These are phyloP conservation scores for Fusarium sp. DNA, from an alignment of 2,329 filamentous ascomycete genomes.

Conservation along the genomic window DNA sequence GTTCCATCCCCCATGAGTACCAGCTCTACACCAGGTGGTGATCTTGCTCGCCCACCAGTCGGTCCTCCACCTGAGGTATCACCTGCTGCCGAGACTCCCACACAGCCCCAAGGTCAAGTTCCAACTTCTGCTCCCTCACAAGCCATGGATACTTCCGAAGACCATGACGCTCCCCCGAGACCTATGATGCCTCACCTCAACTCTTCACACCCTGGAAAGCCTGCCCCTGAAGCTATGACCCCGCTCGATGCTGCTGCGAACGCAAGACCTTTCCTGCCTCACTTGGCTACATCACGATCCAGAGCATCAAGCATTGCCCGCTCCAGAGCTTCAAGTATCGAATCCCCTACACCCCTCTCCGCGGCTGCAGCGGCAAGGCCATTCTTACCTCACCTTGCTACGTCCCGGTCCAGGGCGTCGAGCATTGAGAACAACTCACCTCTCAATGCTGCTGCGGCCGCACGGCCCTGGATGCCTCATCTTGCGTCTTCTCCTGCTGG, in stretches of 20 bases:
- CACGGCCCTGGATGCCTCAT: background rate
- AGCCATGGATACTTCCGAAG: slow-evolving; percentile 25
- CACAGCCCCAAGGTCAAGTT: slow-evolving; percentile 35
- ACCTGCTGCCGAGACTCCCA: slow-evolving; percentile 19
- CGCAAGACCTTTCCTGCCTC: slow-evolving; percentile 30
- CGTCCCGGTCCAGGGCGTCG: slow-evolving; percentile 20
- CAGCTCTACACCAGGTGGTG: slow-evolving; percentile 39
- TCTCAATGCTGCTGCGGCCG: background rate
- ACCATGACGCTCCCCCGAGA: slow-evolving; percentile 27
- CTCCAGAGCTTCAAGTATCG: slow-evolving; percentile 15
- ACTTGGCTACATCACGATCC: slow-evolving; percentile 33
- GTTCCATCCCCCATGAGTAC: slow-evolving; percentile 52
- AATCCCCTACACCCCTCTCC: slow-evolving; percentile 20
- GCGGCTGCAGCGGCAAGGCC: slow-evolving; percentile 23
- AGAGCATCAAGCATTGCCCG: background rate
- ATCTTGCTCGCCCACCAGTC: slow-evolving; percentile 36
- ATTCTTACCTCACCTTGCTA: slow-evolving; percentile 33
- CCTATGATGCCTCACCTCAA: slow-evolving; percentile 38
- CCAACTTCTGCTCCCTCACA: slow-evolving; percentile 46
- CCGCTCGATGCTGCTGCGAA: slow-evolving; percentile 16
- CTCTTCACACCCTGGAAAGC: slow-evolving; percentile 23
- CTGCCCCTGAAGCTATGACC: background rate
- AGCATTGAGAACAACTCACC: background rate
- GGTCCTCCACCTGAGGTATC: slow-evolving; percentile 25
- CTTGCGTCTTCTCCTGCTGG: background rate